phyloP scores from a whole-genome alignment of 2,329 filamentous ascomycete genomes.

The Botrytis deweyae region DNA sequence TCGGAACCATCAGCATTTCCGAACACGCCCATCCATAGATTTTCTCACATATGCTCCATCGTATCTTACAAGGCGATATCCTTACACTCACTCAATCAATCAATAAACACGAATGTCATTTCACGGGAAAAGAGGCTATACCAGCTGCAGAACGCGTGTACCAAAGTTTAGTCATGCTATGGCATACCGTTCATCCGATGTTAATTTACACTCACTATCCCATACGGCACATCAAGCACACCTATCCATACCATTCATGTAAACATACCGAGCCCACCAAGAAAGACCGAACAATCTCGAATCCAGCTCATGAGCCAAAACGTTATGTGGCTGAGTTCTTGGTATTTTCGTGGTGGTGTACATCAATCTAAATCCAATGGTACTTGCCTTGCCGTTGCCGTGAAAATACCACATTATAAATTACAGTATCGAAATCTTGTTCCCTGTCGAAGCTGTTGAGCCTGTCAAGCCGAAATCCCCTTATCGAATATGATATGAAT shows the following conservation, averaged over 20 bases:
- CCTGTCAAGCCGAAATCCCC: neutral
- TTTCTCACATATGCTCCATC: conserved; percentile 2
- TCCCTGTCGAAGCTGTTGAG: neutral
- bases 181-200: conserved; percentile 11
- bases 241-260: neutral
- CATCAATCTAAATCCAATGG: neutral
- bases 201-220: neutral
- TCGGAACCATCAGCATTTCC: conserved; percentile 15
- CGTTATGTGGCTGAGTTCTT: conserved; percentile 17
- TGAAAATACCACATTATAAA: neutral
- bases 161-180: neutral
- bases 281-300: neutral
- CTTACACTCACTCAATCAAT: conserved; percentile 3
- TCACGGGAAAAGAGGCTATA: neutral
- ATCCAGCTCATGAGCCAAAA: neutral
- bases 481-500: neutral
- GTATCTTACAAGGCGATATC: conserved; percentile 5
- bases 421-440: neutral
- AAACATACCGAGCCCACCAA: neutral
- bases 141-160: neutral
- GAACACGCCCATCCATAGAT: neutral
- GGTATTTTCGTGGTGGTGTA: neutral
- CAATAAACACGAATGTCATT: neutral
- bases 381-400: conserved; percentile 4
- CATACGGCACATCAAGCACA: neutral